These are phyloP conservation scores for Rostrohypoxylon terebratum DNA, from an alignment of 495 filamentous ascomycete genomes.

Conservation along the genomic window DNA sequence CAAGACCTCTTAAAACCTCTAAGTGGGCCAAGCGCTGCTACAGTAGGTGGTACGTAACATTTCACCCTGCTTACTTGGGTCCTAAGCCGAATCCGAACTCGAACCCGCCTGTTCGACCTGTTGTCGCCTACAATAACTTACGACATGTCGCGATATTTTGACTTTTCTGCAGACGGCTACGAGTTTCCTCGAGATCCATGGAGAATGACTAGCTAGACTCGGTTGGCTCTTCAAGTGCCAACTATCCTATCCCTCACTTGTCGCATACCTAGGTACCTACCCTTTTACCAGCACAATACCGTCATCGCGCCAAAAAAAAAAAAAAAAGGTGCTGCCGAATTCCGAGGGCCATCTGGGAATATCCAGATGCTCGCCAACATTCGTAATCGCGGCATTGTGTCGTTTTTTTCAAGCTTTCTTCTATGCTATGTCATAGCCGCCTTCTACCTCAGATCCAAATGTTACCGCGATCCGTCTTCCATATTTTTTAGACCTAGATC, in stretches of 20 bases:
- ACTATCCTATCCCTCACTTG: background rate
- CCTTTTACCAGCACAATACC: background rate
- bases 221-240: background rate
- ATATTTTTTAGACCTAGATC: slow-evolving; percentile 39
- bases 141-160: background rate
- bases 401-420: slow-evolving; percentile 37
- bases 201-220: slow-evolving; percentile 11
- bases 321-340: background rate
- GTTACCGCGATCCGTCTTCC: slow-evolving; percentile 42
- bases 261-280: no score
- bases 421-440: slow-evolving; percentile 30
- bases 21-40: background rate
- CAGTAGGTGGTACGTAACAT: no score
- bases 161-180: background rate
- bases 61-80: background rate
- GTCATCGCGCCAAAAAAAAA: no score
- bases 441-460: slow-evolving; percentile 32
- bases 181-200: background rate
- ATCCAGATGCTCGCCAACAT: slow-evolving; percentile 30
- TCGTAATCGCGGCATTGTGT: slow-evolving; percentile 34
- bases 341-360: background rate
- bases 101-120: background rate
- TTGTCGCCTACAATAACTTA: background rate
- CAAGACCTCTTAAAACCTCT: background rate
- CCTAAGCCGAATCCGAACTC: background rate